These are phyloP conservation scores for Coriaria nepalensis DNA, from an alignment of 306 rosid genomes.

Conservation along the genomic window DNA sequence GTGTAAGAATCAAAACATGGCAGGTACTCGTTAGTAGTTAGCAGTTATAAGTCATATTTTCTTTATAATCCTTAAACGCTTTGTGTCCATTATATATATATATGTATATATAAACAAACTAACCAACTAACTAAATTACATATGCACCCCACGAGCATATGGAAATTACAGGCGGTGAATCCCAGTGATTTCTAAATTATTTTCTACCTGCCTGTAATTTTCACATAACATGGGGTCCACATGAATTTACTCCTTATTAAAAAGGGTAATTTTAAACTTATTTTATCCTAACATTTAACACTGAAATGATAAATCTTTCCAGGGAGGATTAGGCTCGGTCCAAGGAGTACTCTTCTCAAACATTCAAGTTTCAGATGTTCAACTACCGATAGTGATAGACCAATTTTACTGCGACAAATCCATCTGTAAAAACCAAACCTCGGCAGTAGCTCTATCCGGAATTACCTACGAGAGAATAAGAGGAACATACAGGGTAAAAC, in stretches of 20 bases:
- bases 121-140: too few species aligned
- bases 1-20: slow-evolving; percentile 98
- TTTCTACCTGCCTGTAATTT: too few species aligned
- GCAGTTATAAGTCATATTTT: too few species aligned
- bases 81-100: too few species aligned
- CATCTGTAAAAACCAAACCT: slow-evolving; percentile 54
- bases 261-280: not conserved
- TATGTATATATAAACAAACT: too few species aligned
- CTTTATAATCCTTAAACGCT: too few species aligned
- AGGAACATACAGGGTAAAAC: slow-evolving; percentile 85
- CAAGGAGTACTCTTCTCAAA: slow-evolving; percentile 85
- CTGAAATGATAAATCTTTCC: slow-evolving; percentile 13
- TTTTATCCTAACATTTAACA: not conserved
- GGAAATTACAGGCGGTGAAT: too few species aligned
- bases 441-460: slow-evolving; percentile 80
- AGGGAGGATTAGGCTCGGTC: slow-evolving; percentile 96
- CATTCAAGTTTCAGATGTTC: slow-evolving; percentile 76
- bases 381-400: slow-evolving; percentile 89
- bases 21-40: slow-evolving; percentile 40
- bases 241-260: too few species aligned
- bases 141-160: too few species aligned
- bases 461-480: slow-evolving; percentile 75
- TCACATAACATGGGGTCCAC: too few species aligned
- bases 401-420: slow-evolving; percentile 91
- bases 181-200: too few species aligned